These are phyloP conservation scores for Didymella segeticola DNA, from an alignment of 2,329 filamentous ascomycete species.

Conservation along the genomic window DNA sequence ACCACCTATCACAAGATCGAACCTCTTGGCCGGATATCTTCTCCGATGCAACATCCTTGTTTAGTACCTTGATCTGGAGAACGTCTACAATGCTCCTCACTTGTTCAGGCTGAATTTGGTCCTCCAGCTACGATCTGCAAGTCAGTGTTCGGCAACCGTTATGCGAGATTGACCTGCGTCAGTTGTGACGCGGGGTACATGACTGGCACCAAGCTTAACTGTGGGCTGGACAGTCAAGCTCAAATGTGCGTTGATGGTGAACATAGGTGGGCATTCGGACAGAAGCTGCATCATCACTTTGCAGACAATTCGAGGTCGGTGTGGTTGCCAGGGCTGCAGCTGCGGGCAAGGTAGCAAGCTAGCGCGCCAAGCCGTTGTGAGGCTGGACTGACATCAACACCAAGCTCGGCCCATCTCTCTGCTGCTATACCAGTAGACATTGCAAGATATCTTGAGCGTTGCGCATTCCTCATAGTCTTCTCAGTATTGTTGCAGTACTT, in stretches of 20 bases:
- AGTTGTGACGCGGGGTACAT: too few relatives aligned
- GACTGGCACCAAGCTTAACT: too few relatives aligned
- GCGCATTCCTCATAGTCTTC: constrained; percentile 1
- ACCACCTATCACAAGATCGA: neutral
- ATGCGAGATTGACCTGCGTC: too few relatives aligned
- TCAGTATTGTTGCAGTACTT: neutral
- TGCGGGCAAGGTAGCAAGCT: neutral
- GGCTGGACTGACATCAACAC: constrained; percentile 20
- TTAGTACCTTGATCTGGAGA: neutral
- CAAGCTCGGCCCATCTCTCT: constrained; percentile 8
- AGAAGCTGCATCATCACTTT: too few relatives aligned
- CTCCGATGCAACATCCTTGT: neutral
- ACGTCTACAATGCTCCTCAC: neutral
- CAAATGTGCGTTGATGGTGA: too few relatives aligned
- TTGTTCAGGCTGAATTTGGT: neutral
- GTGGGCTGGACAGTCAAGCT: too few relatives aligned
- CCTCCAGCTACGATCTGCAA: too few relatives aligned
- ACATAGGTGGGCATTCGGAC: too few relatives aligned
- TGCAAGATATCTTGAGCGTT: neutral
- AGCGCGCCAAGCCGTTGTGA: constrained; percentile 8
- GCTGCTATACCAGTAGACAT: neutral
- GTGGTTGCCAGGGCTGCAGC: constrained; percentile 4
- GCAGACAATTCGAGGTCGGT: too few relatives aligned
- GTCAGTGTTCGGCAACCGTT: too few relatives aligned
- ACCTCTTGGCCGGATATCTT: neutral